Evolutionary conservation across 495 filamentous ascomycete genomes (phyloP), one percentile per base, ranked within the genome.

Genomic region (Friedmanniomyces simplex): DNA sequence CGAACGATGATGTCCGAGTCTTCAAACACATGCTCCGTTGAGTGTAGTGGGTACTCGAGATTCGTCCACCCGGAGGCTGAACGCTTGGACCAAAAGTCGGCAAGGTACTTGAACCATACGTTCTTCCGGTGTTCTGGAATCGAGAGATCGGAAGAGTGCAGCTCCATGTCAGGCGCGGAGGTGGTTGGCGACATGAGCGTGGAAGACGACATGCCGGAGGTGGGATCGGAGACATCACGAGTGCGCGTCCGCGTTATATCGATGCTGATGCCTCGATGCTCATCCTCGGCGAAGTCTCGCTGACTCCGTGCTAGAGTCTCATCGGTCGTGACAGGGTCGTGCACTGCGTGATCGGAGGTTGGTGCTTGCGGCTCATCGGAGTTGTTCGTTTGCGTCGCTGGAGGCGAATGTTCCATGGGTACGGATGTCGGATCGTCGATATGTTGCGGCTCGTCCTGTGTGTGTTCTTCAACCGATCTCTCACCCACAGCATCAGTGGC

Each of bases 1-100:
- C 90, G 83, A 54, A 99, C 88, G 54, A 99, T 93, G 52, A 99
- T 87, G 71, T 97, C 88, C n/a, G 89, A 94, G 71, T 99, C 94
- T 26, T 88, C 88, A 67, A 96, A 97, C 45, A 97, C 87, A 68
- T 99, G 93, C 69, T 97, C 94, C 42, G 81, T 84, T 14, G 86
- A 78, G 63, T 83, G 86, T 30, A 96, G 77, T 12, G 94, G 94
- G 65, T 97, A 99, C 22, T 97, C 94, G 24, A 99, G 77, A 25
- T 84, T 81, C n/a, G 87, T 76, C 94, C 94, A 99, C 45, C 91
- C 90, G 72, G 88, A 96, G 41, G 94, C 89, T 21, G 93, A 96
- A 43, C 93, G 83, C 68, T 97, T 93, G 20, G 93, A 94, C 94
- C 94, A 99, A 72, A 99, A 99, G 57, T 90, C 95, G 11, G 86